These are phyloP conservation scores for Trichoderma koningiopsis DNA, from an alignment of 2,329 filamentous ascomycete genomes.

Conservation along the genomic window DNA sequence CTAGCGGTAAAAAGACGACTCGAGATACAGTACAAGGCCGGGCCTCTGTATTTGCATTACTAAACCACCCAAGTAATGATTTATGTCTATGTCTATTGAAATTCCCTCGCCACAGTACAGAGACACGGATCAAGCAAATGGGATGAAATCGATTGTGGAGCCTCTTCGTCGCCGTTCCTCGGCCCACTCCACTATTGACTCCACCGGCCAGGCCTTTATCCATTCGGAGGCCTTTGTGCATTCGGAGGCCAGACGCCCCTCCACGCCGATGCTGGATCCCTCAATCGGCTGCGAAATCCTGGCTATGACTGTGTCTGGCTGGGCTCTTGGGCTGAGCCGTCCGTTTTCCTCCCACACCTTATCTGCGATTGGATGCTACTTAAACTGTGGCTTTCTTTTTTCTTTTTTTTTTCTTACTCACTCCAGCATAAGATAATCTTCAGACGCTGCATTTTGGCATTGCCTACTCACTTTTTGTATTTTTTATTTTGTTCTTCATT, in stretches of 20 bases:
- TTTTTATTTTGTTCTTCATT: neutral
- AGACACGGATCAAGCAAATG: conserved; percentile 4
- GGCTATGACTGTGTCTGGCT: neutral
- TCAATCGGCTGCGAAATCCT: neutral
- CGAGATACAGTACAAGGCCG: neutral
- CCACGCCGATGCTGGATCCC: neutral
- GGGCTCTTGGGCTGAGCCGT: conserved; percentile 2
- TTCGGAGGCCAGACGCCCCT: conserved; percentile 3
- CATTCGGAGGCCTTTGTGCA: conserved; percentile 1
- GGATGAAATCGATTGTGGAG: neutral
- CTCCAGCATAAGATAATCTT: neutral
- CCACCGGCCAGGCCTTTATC: neutral
- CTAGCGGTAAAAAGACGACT: neutral
- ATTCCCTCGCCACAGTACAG: neutral
- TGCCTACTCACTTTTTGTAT: neutral
- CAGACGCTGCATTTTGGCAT: neutral
- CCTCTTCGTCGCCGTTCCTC: conserved; percentile 6
- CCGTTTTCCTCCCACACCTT: neutral
- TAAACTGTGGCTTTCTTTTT: conserved; percentile 12
- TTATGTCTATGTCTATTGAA: neutral
- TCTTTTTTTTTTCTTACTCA: neutral
- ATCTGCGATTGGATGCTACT: neutral
- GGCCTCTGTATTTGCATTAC: neutral
- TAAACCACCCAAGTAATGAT: neutral
- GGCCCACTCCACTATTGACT: conserved; percentile 11